Evolutionary conservation across 1,284 basidiomycete species (phyloP), one percentile per base, ranked within the genome.

Genomic region (Malassezia equina): DNA sequence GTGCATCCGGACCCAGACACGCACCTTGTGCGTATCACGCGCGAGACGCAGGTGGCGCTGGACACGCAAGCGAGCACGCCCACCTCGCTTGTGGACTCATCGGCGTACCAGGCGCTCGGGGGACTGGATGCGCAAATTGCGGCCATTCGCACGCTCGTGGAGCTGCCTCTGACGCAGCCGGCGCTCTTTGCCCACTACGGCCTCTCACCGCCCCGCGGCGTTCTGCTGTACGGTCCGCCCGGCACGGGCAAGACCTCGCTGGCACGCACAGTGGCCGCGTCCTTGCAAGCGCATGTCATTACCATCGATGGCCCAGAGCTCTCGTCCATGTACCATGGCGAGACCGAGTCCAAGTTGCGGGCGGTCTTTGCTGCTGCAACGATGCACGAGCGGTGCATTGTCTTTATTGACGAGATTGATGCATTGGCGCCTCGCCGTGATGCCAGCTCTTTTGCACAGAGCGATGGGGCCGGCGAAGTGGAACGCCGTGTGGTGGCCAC

Each of bases 381-480:
- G 47, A 78, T 80, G 32, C 82, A 84, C 63, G 85, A 84, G 59
- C 91, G 93, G 0, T 65, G 66, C 32, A 89, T 99, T 61, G 83
- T 98, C 47, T 85, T 99, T 27, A 79, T 99, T 40, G 94, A 98
- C 69, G 94, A 99, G 77, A 85, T 99, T 2, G 94, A 99, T 67
- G 91, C 91, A 0, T 77, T 98, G 19, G 93, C 88, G 55, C 94
- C 94, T 0, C 80, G 83, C 50, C 79, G 94, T 42, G 91, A 95
- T 68, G 89, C 89, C 4, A 52, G 49, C 27, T 42, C 54, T 3
- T 27, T 49, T 8, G 39, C 51, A n/a, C 44, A 47, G 8, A 83
- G 85, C 1, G 68, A 69, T 12, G 65, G 69, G n/a, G 68, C 63
- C 0, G 69, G 68, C 34, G 94, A 96, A 75, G 91, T 98, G 2